These are phyloP conservation scores for Hypoxylon sp. DNA, from an alignment of 2,329 filamentous ascomycete genomes.

Conservation along the genomic window DNA sequence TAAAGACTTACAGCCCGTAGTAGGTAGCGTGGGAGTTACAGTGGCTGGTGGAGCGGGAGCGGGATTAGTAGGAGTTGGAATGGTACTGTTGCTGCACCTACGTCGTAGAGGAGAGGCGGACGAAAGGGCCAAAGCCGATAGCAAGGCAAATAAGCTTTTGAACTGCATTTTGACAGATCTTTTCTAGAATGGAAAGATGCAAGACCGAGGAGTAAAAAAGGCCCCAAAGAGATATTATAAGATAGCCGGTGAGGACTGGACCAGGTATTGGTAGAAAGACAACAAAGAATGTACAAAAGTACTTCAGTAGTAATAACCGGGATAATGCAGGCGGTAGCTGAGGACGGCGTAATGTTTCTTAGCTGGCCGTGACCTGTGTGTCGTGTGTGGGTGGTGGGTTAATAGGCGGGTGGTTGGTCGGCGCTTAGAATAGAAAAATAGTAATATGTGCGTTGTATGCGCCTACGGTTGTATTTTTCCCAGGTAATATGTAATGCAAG, in stretches of 20 bases:
- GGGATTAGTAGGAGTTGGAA: conserved; percentile 30
- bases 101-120: conserved; percentile 50
- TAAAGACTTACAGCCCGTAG: conserved; percentile 56
- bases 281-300: conserved; percentile 29
- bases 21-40: conserved; percentile 57
- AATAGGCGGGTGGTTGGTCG: conserved; percentile 41
- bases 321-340: conserved; percentile 49
- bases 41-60: conserved; percentile 31
- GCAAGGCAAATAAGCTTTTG: conserved; percentile 47
- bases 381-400: conserved; percentile 37
- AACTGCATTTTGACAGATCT: conserved; percentile 50
- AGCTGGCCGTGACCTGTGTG: conserved; percentile 45
- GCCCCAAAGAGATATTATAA: conserved; percentile 40
- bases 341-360: conserved; percentile 46
- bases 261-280: not conserved
- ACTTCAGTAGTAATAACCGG: conserved; percentile 34
- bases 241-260: conserved; percentile 9
- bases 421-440: conserved; percentile 56
- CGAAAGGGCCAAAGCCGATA: conserved; percentile 49
- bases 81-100: conserved; percentile 38
- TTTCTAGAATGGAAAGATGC: conserved; percentile 7
- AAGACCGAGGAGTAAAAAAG: conserved; percentile 22
- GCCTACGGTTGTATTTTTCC: conserved; percentile 32
- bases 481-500: conserved; percentile 47
- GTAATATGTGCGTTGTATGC: conserved; percentile 33